Conservation (phyloP, 208 protist species). For the Lotmaria passim region DNA sequence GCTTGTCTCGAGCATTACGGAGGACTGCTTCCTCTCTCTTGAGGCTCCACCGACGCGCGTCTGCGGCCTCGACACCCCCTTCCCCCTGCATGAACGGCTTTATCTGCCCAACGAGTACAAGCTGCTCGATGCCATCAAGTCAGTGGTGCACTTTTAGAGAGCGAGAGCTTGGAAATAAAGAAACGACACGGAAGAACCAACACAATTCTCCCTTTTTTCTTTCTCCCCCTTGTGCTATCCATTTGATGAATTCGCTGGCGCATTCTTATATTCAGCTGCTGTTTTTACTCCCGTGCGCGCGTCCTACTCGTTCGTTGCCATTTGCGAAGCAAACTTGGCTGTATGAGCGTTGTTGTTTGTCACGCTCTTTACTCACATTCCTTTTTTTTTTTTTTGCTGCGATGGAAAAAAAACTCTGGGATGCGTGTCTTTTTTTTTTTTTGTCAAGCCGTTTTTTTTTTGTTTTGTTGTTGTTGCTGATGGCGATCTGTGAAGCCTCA, state of each 20-base stretch:
- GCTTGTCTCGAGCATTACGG: conserved; percentile 90
- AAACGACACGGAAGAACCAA: background rate
- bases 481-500: background rate
- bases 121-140: conserved; percentile 73
- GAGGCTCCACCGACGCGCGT: conserved; percentile 96
- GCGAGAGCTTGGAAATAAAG: background rate
- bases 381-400: background rate
- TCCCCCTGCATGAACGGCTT: conserved; percentile 96
- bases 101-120: conserved; percentile 96
- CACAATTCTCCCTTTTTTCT: conserved; percentile 14
- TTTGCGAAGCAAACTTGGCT: background rate
- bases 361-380: background rate
- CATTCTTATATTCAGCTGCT: background rate
- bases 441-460: too few species aligned
- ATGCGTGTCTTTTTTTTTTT: background rate
- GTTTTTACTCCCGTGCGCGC: background rate
- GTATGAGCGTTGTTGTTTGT: background rate
- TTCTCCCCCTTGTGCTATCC: background rate
- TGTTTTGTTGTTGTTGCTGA: background rate
- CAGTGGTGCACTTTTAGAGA: conserved; percentile 50
- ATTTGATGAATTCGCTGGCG: background rate
- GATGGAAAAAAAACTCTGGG: background rate
- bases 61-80: conserved; percentile 97
- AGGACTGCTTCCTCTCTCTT: conserved; percentile 95
- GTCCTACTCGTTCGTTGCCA: background rate